Evolutionary conservation across 306 rosid genomes (phyloP), one percentile per base, ranked within the genome.

Genomic region (Gillenia trifoliata): DNA sequence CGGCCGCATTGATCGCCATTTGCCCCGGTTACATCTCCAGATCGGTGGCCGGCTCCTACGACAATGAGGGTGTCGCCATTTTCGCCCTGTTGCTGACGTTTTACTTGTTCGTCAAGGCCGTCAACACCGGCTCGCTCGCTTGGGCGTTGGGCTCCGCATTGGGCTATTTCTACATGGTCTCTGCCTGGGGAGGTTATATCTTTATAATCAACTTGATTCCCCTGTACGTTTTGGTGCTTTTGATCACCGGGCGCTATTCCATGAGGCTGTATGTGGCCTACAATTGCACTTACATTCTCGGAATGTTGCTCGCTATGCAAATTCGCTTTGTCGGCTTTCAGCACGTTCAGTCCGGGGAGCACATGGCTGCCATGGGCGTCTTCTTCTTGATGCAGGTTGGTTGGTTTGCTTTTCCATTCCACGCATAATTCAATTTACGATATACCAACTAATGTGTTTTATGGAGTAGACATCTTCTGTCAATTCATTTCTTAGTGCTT

Each of bases 381-480:
- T 95, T 95, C 90, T 95, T 95, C 95, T 81, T 95, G 88, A 83
- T 95, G 76, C 99, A 95, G 99, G 99, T 92, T 76, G 98, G 98
- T 92, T 76, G 33, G 13, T 6, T 73, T 60, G 1, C 57, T 6
- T 50, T 50, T 50, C 47, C 47, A 41, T 59, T 65, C 49, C 20
- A 2, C 31, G 40, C 40, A 67, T 16, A 41, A 66, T 22, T 66
- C 25, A 7, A 8, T 43, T 13, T 13, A 3, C 22, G 23, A 28
- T 34, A 41, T n/a, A 54, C n/a, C 59, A 33, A n/a, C 5, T 26
- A 11, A 50, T 50, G 6, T 50, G 22, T 50, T 49, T 15, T 5
- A 49, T 49, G 55, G 16, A 8, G 8, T 50, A 50, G 4, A 19
- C 57, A 16, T 50, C 22, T 20, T 17, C 0, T 57, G 17, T 11